phyloP scores from a whole-genome alignment of 306 rosid species.

The Rosa persica region DNA sequence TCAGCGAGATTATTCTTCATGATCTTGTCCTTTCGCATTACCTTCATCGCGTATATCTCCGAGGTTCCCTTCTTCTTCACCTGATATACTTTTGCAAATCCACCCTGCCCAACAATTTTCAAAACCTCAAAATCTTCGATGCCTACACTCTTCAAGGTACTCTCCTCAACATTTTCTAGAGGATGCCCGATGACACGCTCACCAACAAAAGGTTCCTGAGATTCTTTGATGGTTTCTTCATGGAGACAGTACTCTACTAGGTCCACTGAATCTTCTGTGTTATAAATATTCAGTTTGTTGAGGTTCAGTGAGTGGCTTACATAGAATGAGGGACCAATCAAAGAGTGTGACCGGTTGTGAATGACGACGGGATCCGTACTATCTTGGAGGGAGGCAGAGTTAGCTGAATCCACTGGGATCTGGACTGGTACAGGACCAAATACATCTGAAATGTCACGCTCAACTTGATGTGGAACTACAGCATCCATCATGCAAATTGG shows the following conservation, averaged over 20 bases:
- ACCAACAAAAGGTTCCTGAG: slow-evolving; percentile 37
- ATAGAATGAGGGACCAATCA: slow-evolving; percentile 86
- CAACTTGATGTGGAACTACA: slow-evolving; percentile 51
- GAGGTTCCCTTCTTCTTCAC: slow-evolving; percentile 88
- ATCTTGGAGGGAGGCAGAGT: slow-evolving; percentile 39
- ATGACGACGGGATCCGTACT: slow-evolving; percentile 62
- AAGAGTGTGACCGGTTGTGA: slow-evolving; percentile 77
- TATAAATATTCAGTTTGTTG: slow-evolving; percentile 67
- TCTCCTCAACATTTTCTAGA: slow-evolving; percentile 35
- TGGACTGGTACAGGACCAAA: slow-evolving; percentile 77
- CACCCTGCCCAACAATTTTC: slow-evolving; percentile 97
- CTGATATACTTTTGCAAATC: slow-evolving; percentile 92
- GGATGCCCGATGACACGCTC: slow-evolving; percentile 32
- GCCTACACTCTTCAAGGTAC: slow-evolving; percentile 51
- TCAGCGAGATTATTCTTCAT: slow-evolving; percentile 93
- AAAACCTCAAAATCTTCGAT: slow-evolving; percentile 86
- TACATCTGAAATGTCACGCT: slow-evolving; percentile 82
- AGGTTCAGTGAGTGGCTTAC: slow-evolving; percentile 75
- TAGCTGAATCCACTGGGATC: slow-evolving; percentile 41
- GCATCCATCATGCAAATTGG: slow-evolving; percentile 43
- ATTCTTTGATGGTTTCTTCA: slow-evolving; percentile 35
- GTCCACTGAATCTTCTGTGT: slow-evolving; percentile 54
- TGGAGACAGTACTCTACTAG: slow-evolving; percentile 26
- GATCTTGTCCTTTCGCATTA: slow-evolving; percentile 94
- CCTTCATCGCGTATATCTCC: slow-evolving; percentile 97